These are phyloP conservation scores for Caryopteris hybrid DNA, from an alignment of 305 asterid species.

Conservation along the genomic window DNA sequence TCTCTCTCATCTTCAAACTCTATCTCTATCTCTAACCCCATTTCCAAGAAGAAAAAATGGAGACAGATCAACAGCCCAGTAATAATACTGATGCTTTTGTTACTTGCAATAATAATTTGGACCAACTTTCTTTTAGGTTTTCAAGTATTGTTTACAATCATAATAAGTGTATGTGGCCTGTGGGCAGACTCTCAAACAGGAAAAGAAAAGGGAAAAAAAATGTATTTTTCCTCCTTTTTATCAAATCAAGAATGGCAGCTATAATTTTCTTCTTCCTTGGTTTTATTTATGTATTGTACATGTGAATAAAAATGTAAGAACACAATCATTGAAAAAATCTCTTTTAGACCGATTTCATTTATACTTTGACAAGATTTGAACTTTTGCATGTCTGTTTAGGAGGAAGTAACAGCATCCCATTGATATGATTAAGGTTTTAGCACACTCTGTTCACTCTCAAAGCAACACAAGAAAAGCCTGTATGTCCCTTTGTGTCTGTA, in stretches of 20 bases:
- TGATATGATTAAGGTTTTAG: slow-evolving; percentile 30
- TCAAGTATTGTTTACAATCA: neutral
- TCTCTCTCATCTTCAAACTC: neutral
- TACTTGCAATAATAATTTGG: too few relatives aligned
- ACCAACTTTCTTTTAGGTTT: too few relatives aligned
- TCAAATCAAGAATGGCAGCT: too few relatives aligned
- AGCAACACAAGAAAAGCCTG: slow-evolving; percentile 25
- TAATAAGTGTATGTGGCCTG: neutral
- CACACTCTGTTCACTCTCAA: slow-evolving; percentile 37
- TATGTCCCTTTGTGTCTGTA: slow-evolving; percentile 23
- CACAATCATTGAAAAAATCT: slow-evolving; percentile 35
- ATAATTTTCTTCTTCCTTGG: slow-evolving; percentile 1
- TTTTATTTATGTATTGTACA: neutral
- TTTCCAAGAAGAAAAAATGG: slow-evolving; percentile 8
- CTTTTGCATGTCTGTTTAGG: slow-evolving; percentile 33
- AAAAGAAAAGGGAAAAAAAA: too few relatives aligned
- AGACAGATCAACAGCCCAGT: slow-evolving; percentile 4
- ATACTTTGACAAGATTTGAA: slow-evolving; percentile 33
- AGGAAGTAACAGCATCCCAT: neutral
- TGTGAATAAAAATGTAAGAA: slow-evolving; percentile 12
- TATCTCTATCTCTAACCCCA: neutral
- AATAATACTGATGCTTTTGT: neutral
- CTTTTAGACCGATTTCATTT: slow-evolving; percentile 22
- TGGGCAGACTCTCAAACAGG: too few relatives aligned
- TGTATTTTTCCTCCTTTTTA: too few relatives aligned